Evolutionary conservation across 148 eudicot genomes (phyloP), one percentile per base, ranked within the genome.

Genomic region (Polygonum aviculare): DNA sequence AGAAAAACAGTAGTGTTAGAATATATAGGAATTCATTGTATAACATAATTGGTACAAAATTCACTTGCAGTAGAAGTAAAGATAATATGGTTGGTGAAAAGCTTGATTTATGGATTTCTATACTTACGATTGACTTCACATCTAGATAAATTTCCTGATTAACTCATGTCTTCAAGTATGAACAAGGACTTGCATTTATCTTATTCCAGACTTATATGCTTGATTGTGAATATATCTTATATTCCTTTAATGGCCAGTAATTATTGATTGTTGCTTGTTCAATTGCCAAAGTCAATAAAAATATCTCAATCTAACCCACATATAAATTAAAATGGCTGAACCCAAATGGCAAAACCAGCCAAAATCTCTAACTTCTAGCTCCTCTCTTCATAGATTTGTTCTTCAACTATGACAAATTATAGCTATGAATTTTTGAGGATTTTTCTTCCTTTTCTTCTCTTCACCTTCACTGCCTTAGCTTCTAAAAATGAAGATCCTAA

Each of bases 61-160:
- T 36, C 44, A 67, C 72, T 67, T 67, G 72, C 72, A 67, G 36
- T 67, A 67, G 72, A 67, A 67, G 72, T 67, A 2, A 67, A 67
- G 72, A 67, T 67, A 67, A 67, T 35, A 67, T 2, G 72, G 72
- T 67, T 36, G 72, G 36, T 67, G 72, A 38, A 67, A 12, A 11
- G 10, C 72, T 67, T 67, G 45, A 67, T 67, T 67, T 36, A 2
- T 31, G 72, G 19, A 7, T 67, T 67, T 36, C 45, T n/a, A 6
- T 36, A 36, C 21, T 5, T 36, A 67, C 38, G 44, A 62, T 26
- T 62, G 38, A 62, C 38, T 62, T 62, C 69, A 62, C 69, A 54
- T 62, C 69, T 38, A 62, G 31, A 62, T 62, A 36, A 67, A 7
- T 38, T 65, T 65, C 71, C 15, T 67, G 14, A 67, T 16, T 15